Base-by-base conservation (phyloP, 73 alveolate genomes). In the Paramecium pentaurelia region DNA sequence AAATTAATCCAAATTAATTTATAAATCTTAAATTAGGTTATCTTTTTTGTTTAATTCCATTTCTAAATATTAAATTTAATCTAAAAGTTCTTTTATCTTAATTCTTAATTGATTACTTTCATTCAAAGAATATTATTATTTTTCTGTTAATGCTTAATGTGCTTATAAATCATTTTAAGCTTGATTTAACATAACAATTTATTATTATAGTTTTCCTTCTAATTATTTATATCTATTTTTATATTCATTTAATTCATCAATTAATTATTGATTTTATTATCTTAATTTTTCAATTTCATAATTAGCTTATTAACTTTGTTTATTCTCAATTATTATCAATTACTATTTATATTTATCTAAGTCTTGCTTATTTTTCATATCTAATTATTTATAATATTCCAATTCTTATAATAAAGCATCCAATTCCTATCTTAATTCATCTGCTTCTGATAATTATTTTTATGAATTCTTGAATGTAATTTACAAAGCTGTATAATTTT, bases 241-340 rank as follows among this genome's bases (percentile, higher is more conserved):
- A 9, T 37, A 38, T 11, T 73, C 60, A 36, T 73, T 73, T 8
- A 73, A 16, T 73, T 73, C 58, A 73, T 73, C 87, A 4, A 22
- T 7, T 16, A 73, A 73, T 37, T 36, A 37, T 73, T 73, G 10
- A 73, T 73, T 73, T 37, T 40, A n/a, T 73, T 73, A 6, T 73
- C 87, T 73, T 4, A 73, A 40, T 37, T 40, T 73, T 73, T 73
- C 87, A 36, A 73, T 4, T 73, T 73, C 87, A 73, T n/a, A 37
- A 38, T 73, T 73, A 30, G 34, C 58, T 36, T 73, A 73, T 73
- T 73, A 38, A 37, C n/a, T 37, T 37, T 73, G 18, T 73, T 73
- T 73, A n/a, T 73, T 37, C n/a, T 73, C 87, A 4, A 73, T 37
- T 8, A 73, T 34, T 14, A 73, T 73, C 3, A 73, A 16, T 73